Percentiles rank a stretch among this genome's conserved stretches.
Conservation (phyloP, 108 stramenopile species). For the Pseudonitzschia pungens region DNA sequence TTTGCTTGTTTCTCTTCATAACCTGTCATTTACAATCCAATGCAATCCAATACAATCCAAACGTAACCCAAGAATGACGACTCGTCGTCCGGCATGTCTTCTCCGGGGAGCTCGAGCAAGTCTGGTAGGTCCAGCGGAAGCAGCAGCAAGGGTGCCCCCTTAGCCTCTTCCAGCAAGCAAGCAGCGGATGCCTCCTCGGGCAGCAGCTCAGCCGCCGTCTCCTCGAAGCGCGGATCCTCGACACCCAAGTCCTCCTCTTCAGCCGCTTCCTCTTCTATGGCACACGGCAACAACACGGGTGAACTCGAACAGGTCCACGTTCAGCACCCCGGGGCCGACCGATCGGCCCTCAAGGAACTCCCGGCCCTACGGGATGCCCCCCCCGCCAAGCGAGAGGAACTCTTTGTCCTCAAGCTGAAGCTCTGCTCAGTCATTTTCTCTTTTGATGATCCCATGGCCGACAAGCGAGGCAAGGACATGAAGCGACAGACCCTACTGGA, state of each 20-base stretch:
- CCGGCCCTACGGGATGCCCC: conserved; percentile 79
- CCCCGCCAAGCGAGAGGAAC: conserved; percentile 83
- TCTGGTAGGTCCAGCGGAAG: neutral
- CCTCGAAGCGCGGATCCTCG: neutral
- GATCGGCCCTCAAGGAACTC: conserved; percentile 62
- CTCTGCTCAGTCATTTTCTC: conserved; percentile 85
- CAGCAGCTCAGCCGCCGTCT: neutral
- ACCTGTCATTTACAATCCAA: too few relatives aligned
- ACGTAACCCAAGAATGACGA: neutral
- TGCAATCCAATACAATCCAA: too few relatives aligned
- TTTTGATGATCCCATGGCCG: conserved; percentile 84
- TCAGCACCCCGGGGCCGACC: conserved; percentile 37
- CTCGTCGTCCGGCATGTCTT: neutral
- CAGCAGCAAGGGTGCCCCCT: neutral
- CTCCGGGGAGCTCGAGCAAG: neutral
- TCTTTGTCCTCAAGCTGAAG: conserved; percentile 85
- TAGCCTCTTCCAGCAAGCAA: neutral
- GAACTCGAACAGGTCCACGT: conserved; percentile 24
- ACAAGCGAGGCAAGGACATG: conserved; percentile 90
- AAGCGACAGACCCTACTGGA: conserved; percentile 98
- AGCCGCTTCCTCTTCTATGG: neutral
- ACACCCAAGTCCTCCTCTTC: neutral
- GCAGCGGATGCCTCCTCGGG: neutral
- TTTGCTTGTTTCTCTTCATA: too few relatives aligned
- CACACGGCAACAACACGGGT: too few relatives aligned